Conservation (phyloP, 2,329 filamentous ascomycete genomes). For the Alternaria tenuissima region DNA sequence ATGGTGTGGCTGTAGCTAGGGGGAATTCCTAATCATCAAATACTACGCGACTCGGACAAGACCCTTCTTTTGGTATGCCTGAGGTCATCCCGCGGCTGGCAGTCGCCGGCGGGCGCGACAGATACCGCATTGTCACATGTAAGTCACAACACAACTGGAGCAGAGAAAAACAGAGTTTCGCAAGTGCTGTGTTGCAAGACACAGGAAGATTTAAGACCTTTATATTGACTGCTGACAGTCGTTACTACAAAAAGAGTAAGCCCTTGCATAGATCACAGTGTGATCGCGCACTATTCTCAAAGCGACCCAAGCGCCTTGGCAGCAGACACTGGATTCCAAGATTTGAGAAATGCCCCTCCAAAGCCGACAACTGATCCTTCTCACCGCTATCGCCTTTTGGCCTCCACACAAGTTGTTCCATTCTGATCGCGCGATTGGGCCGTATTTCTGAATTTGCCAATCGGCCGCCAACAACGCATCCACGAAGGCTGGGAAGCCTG, state of each 20-base stretch:
- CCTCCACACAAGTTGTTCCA: constrained; percentile 4
- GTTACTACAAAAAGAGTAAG: constrained; percentile 1
- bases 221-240: not conserved
- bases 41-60: constrained; percentile 25
- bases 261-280: constrained; percentile 1
- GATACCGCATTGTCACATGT: constrained; percentile 4
- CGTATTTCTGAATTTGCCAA: not conserved
- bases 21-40: constrained; percentile 23
- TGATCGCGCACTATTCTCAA: constrained; percentile 1
- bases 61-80: constrained; percentile 30
- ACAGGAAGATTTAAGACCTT: not conserved
- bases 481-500: constrained; percentile 13
- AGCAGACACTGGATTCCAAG: constrained; percentile 1
- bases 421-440: constrained; percentile 2
- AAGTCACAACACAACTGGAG: not conserved
- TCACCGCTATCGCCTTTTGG: constrained; percentile 21
- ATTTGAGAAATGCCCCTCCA: constrained; percentile 17
- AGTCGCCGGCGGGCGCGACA: constrained; percentile 15
- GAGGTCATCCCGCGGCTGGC: constrained; percentile 31
- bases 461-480: constrained; percentile 5
- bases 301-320: constrained; percentile 11
- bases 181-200: not conserved
- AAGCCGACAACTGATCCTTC: constrained; percentile 9
- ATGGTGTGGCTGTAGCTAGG: constrained; percentile 11
- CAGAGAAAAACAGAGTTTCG: not conserved